A percentile compares a stretch with the other conserved stretches of the same genome.
Evolutionary conservation across 2,329 filamentous ascomycete genomes (phyloP).

Genomic region (Rhinocladiella similis): DNA sequence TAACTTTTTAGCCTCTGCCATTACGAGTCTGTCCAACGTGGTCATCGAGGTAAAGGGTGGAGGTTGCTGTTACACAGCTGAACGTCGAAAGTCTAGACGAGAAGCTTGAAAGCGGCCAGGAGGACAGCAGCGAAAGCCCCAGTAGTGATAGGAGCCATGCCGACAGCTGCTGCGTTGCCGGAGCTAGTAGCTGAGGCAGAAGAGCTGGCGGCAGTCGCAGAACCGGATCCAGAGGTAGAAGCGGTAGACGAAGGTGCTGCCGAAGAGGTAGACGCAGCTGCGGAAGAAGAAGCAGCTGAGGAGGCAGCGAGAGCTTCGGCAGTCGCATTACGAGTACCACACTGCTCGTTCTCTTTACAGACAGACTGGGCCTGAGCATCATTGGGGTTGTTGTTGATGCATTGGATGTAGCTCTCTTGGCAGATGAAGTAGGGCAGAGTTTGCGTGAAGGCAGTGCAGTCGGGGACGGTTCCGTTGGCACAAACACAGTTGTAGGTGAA

Average conservation of each 20-base stretch:
- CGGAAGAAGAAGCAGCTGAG: conserved; percentile 31
- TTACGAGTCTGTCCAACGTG: conserved; percentile 19
- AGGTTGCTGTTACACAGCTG: neutral
- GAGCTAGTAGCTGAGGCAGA: conserved; percentile 27
- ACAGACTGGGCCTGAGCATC: conserved; percentile 46
- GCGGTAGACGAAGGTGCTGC: conserved; percentile 35
- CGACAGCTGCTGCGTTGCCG: conserved; percentile 49
- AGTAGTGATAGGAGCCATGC: conserved; percentile 52
- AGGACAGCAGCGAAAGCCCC: conserved; percentile 54
- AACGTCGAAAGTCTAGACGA: conserved; percentile 47
- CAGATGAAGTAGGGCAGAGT: conserved; percentile 64
- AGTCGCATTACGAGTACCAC: conserved; percentile 53
- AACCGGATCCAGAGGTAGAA: conserved; percentile 33
- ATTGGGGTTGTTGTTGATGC: conserved; percentile 47
- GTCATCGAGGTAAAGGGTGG: conserved; percentile 5
- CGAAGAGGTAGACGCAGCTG: conserved; percentile 37
- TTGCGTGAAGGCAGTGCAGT: conserved; percentile 57
- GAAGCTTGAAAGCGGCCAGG: conserved; percentile 57
- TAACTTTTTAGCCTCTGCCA: conserved; percentile 11
- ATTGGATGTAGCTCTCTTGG: conserved; percentile 52
- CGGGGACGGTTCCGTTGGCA: conserved; percentile 54
- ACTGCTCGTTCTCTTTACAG: conserved; percentile 52
- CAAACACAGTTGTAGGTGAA: conserved; percentile 61
- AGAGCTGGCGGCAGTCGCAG: conserved; percentile 32
- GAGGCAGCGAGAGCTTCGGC: conserved; percentile 34